phyloP scores from a whole-genome alignment of 805 yeast species.

The Suhomyces emberorum region DNA sequence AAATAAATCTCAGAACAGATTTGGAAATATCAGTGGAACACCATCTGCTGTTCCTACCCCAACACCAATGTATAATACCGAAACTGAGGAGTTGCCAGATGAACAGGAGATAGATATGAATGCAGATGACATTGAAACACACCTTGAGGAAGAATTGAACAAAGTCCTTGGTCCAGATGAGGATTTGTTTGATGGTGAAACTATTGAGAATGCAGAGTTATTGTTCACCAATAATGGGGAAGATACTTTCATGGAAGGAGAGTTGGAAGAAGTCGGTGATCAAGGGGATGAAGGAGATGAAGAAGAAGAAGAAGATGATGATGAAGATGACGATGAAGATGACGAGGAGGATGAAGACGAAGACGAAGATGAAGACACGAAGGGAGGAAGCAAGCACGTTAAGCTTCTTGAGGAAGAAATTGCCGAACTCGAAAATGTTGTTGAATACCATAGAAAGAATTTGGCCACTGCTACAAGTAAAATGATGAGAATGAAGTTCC shows the following conservation, averaged over 20 bases:
- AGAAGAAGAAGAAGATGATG: conserved; percentile 54
- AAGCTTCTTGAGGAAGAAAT: conserved; percentile 84
- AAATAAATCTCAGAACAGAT: conserved; percentile 35
- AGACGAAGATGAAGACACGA: conserved; percentile 51
- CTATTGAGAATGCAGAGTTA: conserved; percentile 4
- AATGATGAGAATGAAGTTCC: conserved; percentile 80
- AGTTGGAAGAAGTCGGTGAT: conserved; percentile 46
- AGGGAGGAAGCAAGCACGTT: conserved; percentile 49
- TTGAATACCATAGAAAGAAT: conserved; percentile 70
- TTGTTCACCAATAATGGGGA: conserved; percentile 13
- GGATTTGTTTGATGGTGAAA: conserved; percentile 36
- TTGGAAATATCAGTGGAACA: conserved; percentile 18
- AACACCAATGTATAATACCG: conserved; percentile 2
- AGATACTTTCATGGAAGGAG: conserved; percentile 25
- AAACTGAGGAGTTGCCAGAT: conserved; percentile 9
- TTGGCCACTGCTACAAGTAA: conserved; percentile 75
- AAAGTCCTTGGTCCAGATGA: conserved; percentile 45
- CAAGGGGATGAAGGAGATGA: conserved; percentile 52
- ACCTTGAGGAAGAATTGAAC: conserved; percentile 55
- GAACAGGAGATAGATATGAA: conserved; percentile 27
- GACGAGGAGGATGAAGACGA: conserved; percentile 49
- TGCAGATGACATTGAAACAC: conserved; percentile 30
- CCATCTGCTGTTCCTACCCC: conserved; percentile 27
- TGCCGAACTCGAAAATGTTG: conserved; percentile 71
- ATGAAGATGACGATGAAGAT: conserved; percentile 54